Evolutionary conservation across 148 eudicot genomes (phyloP).

Genomic region (Silene latifolia): DNA sequence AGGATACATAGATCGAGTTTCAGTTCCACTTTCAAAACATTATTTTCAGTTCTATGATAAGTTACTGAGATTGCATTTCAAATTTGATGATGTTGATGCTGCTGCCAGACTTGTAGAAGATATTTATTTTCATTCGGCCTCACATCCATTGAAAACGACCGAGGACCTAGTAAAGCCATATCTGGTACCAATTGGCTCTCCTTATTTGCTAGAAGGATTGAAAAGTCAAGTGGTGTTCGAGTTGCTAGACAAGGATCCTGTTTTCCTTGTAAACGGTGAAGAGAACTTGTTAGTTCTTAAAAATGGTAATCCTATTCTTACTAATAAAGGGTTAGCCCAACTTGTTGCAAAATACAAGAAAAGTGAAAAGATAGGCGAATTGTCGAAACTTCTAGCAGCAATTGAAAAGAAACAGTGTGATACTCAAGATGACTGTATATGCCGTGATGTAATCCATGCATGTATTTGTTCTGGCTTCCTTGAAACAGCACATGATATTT

Average conservation of each 20-base stretch:
- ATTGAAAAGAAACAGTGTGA: conserved; percentile 36
- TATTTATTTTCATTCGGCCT: conserved; percentile 34
- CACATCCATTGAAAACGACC: conserved; percentile 27
- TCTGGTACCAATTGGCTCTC: conserved; percentile 59
- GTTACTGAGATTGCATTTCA: conserved; percentile 65
- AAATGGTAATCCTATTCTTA: conserved; percentile 52
- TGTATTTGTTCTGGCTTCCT: conserved; percentile 75
- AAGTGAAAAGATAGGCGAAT: conserved; percentile 46
- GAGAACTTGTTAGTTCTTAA: conserved; percentile 40
- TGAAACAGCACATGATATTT: conserved; percentile 85
- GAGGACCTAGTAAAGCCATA: conserved; percentile 37
- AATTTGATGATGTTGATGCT: conserved; percentile 66
- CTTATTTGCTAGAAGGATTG: conserved; percentile 52
- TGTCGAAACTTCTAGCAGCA: conserved; percentile 53
- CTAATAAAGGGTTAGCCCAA: conserved; percentile 60
- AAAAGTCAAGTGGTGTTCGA: conserved; percentile 57
- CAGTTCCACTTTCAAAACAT: conserved; percentile 38
- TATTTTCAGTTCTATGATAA: conserved; percentile 64
- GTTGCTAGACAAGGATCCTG: conserved; percentile 45
- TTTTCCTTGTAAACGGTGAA: conserved; percentile 38
- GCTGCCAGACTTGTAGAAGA: conserved; percentile 55
- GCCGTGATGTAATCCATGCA: conserved; percentile 59
- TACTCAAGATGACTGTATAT: conserved; percentile 32
- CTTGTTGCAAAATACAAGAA: conserved; percentile 47
- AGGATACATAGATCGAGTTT: conserved; percentile 47